Percentiles rank a stretch among this genome's conserved stretches.
phyloP scores from a whole-genome alignment of 495 filamentous ascomycete genomes.

The Penicillium salamii region DNA sequence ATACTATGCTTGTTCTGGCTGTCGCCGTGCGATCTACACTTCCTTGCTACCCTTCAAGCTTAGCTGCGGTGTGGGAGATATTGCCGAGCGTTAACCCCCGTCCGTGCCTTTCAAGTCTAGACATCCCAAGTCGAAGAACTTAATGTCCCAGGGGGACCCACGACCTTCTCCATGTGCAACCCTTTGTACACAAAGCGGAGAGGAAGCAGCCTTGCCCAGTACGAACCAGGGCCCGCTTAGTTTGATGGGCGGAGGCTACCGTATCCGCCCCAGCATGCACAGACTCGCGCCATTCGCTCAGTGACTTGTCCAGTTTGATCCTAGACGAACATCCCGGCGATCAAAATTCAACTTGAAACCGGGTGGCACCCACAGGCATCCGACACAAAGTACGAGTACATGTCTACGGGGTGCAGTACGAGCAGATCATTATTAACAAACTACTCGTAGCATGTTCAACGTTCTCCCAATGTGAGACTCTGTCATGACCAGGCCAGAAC shows the following conservation, averaged over 20 bases:
- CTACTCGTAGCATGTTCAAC: no score
- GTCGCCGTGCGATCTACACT: slow-evolving; percentile 6
- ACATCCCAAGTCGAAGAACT: no score
- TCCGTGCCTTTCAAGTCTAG: neutral
- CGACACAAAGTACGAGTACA: neutral
- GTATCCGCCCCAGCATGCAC: slow-evolving; percentile 4
- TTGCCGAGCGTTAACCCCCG: neutral
- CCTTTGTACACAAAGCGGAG: slow-evolving; percentile 1
- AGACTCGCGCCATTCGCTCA: neutral
- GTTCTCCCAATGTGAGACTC: neutral
- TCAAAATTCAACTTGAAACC: slow-evolving; percentile 6
- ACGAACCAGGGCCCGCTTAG: slow-evolving; percentile 4
- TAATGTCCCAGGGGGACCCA: neutral
- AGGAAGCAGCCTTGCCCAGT: neutral
- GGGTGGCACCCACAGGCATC: neutral
- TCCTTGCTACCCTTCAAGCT: neutral
- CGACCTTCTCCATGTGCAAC: neutral
- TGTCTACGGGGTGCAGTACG: no score
- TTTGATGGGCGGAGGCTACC: neutral
- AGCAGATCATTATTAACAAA: no score
- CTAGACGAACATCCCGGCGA: slow-evolving; percentile 9
- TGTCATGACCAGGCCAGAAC: neutral
- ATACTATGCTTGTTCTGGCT: slow-evolving; percentile 4
- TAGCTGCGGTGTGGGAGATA: slow-evolving; percentile 6
- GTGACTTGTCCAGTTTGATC: slow-evolving; percentile 7